Conservation (phyloP, 129 eudicot species). For the Glebionis coronaria region DNA sequence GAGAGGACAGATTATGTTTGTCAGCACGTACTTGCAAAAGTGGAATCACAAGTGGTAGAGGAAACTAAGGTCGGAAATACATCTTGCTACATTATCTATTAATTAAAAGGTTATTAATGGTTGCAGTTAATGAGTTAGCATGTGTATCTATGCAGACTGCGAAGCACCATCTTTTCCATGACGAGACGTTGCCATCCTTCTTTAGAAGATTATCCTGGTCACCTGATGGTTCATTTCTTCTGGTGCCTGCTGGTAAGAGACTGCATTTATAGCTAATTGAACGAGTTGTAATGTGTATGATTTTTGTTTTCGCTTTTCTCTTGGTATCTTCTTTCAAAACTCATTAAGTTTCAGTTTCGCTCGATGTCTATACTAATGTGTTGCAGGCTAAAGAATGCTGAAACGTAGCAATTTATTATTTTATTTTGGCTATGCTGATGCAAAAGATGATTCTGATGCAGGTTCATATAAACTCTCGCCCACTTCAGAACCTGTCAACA, state of each 20-base stretch:
- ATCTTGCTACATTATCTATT: background rate
- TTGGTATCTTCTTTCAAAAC: background rate
- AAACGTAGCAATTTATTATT: background rate
- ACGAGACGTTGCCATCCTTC: conserved; percentile 96
- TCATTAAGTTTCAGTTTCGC: background rate
- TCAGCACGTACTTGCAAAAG: conserved; percentile 76
- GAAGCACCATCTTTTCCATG: conserved; percentile 84
- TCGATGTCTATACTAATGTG: conserved; percentile 1
- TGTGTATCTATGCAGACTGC: conserved; percentile 50
- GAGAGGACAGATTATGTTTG: conserved; percentile 71
- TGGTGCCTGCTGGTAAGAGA: conserved; percentile 90
- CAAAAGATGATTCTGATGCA: conserved; percentile 29
- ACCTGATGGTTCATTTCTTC: conserved; percentile 94
- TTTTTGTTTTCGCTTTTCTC: background rate
- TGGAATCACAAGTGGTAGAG: conserved; percentile 61
- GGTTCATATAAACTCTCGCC: conserved; percentile 76
- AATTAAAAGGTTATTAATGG: background rate
- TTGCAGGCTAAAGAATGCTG: conserved; percentile 1
- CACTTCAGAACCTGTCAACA: conserved; percentile 71
- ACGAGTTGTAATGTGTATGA: background rate
- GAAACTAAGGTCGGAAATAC: conserved; percentile 63
- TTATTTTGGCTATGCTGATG: conserved; percentile 10
- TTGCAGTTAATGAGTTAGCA: conserved; percentile 21
- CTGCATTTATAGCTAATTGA: no score
- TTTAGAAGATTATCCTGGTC: conserved; percentile 98